phyloP scores from a whole-genome alignment of 129 eudicot genomes.

The Silybum marianum region DNA sequence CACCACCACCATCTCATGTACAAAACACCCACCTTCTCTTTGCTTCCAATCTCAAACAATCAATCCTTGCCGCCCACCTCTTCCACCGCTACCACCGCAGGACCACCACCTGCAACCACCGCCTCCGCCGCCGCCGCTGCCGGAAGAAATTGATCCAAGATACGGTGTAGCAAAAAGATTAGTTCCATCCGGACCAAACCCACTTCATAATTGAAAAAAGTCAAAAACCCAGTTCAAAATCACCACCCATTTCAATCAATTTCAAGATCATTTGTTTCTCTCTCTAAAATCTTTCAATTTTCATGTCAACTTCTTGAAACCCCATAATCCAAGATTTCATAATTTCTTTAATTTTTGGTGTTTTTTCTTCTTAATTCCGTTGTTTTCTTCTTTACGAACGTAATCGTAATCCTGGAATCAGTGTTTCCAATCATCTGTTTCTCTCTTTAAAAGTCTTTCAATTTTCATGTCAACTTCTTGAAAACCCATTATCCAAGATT shows the following conservation, averaged over 20 bases:
- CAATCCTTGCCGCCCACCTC: slow-evolving; percentile 42
- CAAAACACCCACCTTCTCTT: slow-evolving; percentile 29
- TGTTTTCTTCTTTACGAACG: background rate
- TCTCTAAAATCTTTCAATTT: background rate
- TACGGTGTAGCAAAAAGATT: slow-evolving; percentile 84
- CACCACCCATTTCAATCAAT: background rate
- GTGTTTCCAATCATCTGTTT: slow-evolving; percentile 55
- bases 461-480: background rate
- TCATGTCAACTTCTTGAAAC: background rate
- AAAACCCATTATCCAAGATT: background rate
- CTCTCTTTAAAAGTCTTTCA: background rate
- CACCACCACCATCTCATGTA: slow-evolving; percentile 15
- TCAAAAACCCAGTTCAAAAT: slow-evolving; percentile 1
- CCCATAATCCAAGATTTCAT: background rate
- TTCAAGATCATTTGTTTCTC: slow-evolving; percentile 18
- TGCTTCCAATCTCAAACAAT: slow-evolving; percentile 38
- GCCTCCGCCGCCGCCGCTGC: slow-evolving; percentile 16
- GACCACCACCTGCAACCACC: slow-evolving; percentile 35
- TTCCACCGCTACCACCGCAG: slow-evolving; percentile 32
- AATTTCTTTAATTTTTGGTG: background rate
- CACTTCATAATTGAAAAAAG: slow-evolving; percentile 82
- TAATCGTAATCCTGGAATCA: background rate
- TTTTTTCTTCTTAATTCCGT: background rate
- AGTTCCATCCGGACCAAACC: slow-evolving; percentile 97
- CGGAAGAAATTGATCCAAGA: slow-evolving; percentile 68